These are phyloP conservation scores for Didymella pomorum DNA, from an alignment of 2,329 filamentous ascomycete species.

Conservation along the genomic window DNA sequence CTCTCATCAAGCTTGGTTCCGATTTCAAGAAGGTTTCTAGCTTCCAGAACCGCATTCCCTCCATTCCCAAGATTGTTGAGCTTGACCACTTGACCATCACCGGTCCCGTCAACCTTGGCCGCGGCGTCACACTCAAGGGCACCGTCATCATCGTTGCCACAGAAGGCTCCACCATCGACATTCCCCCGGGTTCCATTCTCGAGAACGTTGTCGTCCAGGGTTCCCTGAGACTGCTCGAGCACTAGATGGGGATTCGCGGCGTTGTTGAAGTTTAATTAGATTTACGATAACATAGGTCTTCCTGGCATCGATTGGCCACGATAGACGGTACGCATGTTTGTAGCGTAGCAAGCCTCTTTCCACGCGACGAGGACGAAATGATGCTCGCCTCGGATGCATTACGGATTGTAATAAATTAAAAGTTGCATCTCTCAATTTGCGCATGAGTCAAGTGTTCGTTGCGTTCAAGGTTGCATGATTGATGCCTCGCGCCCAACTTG, in stretches of 20 bases:
- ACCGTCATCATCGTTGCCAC: conserved; percentile 99
- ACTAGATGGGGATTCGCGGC: conserved; percentile 55
- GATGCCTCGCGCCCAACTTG: conserved; percentile 23
- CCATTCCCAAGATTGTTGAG: conserved; percentile 90
- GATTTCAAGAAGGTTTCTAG: conserved; percentile 99
- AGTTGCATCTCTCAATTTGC: conserved; percentile 25
- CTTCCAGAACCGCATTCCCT: conserved; percentile 87
- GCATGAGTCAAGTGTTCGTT: conserved; percentile 8
- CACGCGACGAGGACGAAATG: conserved; percentile 25
- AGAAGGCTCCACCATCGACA: conserved; percentile 96
- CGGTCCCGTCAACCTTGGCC: conserved; percentile 93
- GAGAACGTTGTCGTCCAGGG: conserved; percentile 99
- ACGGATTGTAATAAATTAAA: conserved; percentile 40
- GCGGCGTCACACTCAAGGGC: conserved; percentile 94
- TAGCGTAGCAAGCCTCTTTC: conserved; percentile 32
- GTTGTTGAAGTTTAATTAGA: conserved; percentile 32
- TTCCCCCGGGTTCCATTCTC: conserved; percentile 93
- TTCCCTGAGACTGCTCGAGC: conserved; percentile 78
- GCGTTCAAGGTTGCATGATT: conserved; percentile 26
- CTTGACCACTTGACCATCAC: conserved; percentile 97
- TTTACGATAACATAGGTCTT: conserved; percentile 37
- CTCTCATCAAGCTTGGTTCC: conserved; percentile 96
- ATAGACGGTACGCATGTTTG: conserved; percentile 35
- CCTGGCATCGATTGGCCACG: conserved; percentile 28
- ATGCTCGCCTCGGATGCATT: conserved; percentile 28